Base-by-base conservation (phyloP, 768 basidiomycete genomes). In the Coprinopsis cinerea region DNA sequence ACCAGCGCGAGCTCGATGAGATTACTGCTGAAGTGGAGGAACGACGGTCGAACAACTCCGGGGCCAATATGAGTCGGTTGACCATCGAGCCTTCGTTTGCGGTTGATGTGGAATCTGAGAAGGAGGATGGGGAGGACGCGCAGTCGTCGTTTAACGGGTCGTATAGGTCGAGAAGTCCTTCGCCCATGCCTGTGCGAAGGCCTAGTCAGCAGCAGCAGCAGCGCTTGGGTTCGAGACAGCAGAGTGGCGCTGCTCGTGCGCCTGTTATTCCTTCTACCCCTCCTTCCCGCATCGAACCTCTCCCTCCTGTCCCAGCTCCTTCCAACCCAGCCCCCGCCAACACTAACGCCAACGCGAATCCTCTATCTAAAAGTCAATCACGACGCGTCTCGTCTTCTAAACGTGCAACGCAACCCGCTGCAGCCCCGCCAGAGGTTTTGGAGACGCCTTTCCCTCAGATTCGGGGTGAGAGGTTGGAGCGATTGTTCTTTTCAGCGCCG, bases 401-500 rank as follows among this genome's bases (percentile, higher is more conserved):
- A n/a, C 9, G n/a, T 34, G 30, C 30, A n/a, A 9, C 30, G 30
- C 30, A 9, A n/a, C 9, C 42, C 42, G 10, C 23, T 17, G 17
- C 13, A 13, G 13, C 42, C 17, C 5, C 14, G 30, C 20, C 46
- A 18, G 46, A 27, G 15, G 28, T 13, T 39, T 53, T 56, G 6
- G 72, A 70, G 23, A 74, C 81, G 0, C 83, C 88, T 1, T 92
- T 96, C 69, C 92, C 92, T 0, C 79, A 82, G 52, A 92, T 93
- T 39, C 80, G 86, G 18, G 90, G 88, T 7, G 79, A 80, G 37
- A 81, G 77, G 36, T 75, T 92, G 32, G 90, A 95, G 60, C 74
- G 78, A 0, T 66, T 93, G 44, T 92, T 94, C 69, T 91, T 89
- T 66, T 81, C 82, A 40, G 81, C 84, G 1, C 85, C 87, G 2